Evolutionary conservation across 805 yeast species (phyloP).

Genomic region (Zygoascus tannicola): DNA sequence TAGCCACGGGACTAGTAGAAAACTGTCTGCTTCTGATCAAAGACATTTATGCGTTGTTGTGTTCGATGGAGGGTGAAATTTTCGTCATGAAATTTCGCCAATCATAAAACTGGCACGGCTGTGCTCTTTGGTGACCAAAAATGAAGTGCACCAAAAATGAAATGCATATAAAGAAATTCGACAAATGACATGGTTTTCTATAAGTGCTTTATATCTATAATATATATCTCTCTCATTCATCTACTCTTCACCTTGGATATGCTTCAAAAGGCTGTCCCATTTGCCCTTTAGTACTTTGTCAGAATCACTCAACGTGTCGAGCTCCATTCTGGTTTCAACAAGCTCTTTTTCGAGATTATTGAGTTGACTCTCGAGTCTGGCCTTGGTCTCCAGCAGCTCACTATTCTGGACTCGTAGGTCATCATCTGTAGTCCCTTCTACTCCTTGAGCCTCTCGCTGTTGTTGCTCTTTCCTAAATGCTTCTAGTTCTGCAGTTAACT

Average conservation of each 20-base stretch:
- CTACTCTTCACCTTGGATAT: conserved; percentile 14
- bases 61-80: too few species aligned
- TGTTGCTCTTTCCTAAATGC: conserved; percentile 19
- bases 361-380: conserved; percentile 46
- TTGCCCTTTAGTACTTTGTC: conserved; percentile 25
- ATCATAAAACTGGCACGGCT: too few species aligned
- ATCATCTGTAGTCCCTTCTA: background rate
- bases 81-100: too few species aligned
- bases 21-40: conserved; percentile 4
- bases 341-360: conserved; percentile 36
- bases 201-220: too few species aligned
- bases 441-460: conserved; percentile 3
- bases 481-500: conserved; percentile 32
- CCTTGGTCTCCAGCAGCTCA: conserved; percentile 58
- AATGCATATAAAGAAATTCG: too few species aligned
- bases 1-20: conserved; percentile 5
- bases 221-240: background rate
- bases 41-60: background rate
- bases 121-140: too few species aligned
- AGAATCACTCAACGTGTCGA: conserved; percentile 20
- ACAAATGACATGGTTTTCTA: too few species aligned
- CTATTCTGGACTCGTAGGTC: conserved; percentile 35
- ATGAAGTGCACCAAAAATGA: too few species aligned
- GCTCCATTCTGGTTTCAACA: conserved; percentile 23
- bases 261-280: conserved; percentile 29